Conservation (phyloP, 306 rosid genomes). For the Begonia fuchsioides region DNA sequence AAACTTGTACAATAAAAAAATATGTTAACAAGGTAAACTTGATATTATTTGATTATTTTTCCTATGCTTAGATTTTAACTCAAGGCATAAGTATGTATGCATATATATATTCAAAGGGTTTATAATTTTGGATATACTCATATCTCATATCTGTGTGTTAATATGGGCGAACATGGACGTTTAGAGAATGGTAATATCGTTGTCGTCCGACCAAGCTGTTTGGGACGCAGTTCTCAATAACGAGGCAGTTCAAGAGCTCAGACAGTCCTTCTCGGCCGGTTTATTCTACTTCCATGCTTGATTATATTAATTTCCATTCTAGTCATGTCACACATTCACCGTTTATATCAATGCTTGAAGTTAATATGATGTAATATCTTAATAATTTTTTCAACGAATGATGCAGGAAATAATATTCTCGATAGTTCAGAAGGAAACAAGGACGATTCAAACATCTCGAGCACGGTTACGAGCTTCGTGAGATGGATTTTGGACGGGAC, state of each 20-base stretch:
- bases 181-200: slow-evolving; percentile 62
- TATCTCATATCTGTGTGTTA: no score
- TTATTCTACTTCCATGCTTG: not conserved
- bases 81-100: no score
- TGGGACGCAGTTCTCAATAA: slow-evolving; percentile 79
- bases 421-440: slow-evolving; percentile 10
- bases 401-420: slow-evolving; percentile 18
- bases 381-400: not conserved
- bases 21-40: no score
- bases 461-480: slow-evolving; percentile 12
- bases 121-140: no score
- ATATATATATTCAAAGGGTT: no score
- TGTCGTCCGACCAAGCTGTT: slow-evolving; percentile 56
- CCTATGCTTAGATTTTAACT: no score
- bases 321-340: no score
- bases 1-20: no score
- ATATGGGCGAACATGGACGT: not conserved
- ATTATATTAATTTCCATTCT: not conserved
- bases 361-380: not conserved
- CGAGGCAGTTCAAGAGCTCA: slow-evolving; percentile 50
- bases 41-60: no score
- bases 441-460: slow-evolving; percentile 11
- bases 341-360: not conserved
- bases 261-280: slow-evolving; percentile 42
- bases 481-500: slow-evolving; percentile 27